Evolutionary conservation across 306 rosid species (phyloP).

Genomic region (Phaseolus lunatus): DNA sequence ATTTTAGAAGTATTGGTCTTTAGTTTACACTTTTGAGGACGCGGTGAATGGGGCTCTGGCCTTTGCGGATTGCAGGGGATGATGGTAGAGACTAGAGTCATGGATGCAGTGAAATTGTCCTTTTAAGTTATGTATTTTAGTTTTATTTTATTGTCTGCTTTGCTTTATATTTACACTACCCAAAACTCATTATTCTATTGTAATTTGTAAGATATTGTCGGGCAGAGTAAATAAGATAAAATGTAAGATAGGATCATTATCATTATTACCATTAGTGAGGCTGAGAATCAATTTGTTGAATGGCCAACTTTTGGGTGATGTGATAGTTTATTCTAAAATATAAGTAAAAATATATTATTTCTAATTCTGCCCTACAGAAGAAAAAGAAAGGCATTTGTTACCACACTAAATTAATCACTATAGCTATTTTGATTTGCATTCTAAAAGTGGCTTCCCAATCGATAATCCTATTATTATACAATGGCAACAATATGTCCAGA

Average conservation of each 20-base stretch:
- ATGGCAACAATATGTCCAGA: no score
- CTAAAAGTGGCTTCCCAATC: neutral
- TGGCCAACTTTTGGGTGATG: conserved; percentile 5
- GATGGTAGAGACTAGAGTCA: neutral
- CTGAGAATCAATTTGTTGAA: neutral
- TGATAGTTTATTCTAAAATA: conserved; percentile 18
- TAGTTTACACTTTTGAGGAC: neutral
- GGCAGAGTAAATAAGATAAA: neutral
- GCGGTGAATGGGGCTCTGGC: conserved; percentile 15
- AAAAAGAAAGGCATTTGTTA: neutral
- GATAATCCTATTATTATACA: neutral
- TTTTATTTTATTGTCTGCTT: neutral
- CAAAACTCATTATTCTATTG: neutral
- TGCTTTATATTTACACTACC: neutral
- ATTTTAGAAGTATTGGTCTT: conserved; percentile 3
- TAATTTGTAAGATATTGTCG: neutral
- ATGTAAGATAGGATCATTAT: neutral
- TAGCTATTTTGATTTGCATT: neutral
- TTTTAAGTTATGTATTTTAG: neutral
- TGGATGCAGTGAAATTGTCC: neutral
- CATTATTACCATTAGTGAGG: neutral
- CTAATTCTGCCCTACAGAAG: no score
- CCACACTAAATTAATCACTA: neutral
- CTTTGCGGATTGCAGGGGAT: conserved; percentile 46
- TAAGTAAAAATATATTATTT: neutral